Base-by-base conservation (phyloP, 2,329 filamentous ascomycete species). In the Penicillium hordei region DNA sequence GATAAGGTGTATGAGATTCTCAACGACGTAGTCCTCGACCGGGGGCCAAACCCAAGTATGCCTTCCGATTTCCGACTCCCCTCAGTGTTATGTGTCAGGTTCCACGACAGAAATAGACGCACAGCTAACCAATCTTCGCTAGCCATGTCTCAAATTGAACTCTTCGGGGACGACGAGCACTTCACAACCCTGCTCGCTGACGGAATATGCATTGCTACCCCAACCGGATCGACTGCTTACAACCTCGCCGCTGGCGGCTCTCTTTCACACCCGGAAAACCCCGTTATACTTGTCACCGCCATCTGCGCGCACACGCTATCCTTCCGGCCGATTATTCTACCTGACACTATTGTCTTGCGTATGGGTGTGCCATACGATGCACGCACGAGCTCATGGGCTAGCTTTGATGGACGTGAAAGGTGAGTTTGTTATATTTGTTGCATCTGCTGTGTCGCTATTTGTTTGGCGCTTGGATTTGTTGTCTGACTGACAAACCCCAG, bases 201-300 rank as follows among this genome's bases (percentile, higher is more conserved):
- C 72, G 93, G 93, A 13, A 86, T 97, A 58, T 96, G 92, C 71
- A 89, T 97, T 25, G 92, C 93, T 1, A 97, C 93, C 6, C 94
- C 93, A 0, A 97, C 94, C 0, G 94, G 93, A 15, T 94, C 90
- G 6, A 97, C 93, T 15, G 93, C 93, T 19, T 97, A 97, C 78
- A 97, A 96, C 70, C 87, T 97, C 21, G 93, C 93, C 0, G 93
- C 93, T 0, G 94, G 94, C n/a, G 93, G 93, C 21, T 96, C 91
- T 3, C 83, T 97, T 25, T 97, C 92, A 70, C 93, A 97, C 72
- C 93, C 93, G 0, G 94, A 97, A 67, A 97, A 97, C 72, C 94
- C 93, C 0, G 93, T 97, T 48, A 96, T 97, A 76, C 86, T 97
- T 2, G 86, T 97, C 6, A 96, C 93, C 0, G 89, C 93, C 49